These are phyloP conservation scores for Leishmania braziliensis DNA, from an alignment of 208 protist species.

Conservation along the genomic window DNA sequence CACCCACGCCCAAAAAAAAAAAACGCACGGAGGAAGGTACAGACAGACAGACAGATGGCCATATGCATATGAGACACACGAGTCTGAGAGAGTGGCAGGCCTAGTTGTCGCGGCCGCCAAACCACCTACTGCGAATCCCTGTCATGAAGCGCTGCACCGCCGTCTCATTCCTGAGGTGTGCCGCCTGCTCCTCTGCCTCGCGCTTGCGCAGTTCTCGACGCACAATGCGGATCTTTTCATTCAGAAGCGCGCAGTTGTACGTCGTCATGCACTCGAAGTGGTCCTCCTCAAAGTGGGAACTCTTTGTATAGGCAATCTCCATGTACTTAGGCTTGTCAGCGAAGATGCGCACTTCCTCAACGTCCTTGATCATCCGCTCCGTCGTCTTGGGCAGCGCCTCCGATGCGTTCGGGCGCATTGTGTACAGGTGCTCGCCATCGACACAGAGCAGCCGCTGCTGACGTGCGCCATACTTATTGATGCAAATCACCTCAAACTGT, in stretches of 20 bases:
- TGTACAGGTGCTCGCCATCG: slow-evolving; percentile 86
- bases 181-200: slow-evolving; percentile 45
- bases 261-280: slow-evolving; percentile 85
- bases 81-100: not conserved
- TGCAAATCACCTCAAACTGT: slow-evolving; percentile 87
- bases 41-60: not conserved
- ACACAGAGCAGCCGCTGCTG: slow-evolving; percentile 84
- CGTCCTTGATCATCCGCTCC: slow-evolving; percentile 74
- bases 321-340: slow-evolving; percentile 81
- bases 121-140: slow-evolving; percentile 32
- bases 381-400: slow-evolving; percentile 52
- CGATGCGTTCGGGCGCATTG: slow-evolving; percentile 62
- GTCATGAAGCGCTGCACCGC: slow-evolving; percentile 38
- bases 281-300: slow-evolving; percentile 74
- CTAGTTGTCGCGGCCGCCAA: slow-evolving; percentile 21
- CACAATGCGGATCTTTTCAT: slow-evolving; percentile 82
- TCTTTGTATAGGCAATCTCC: slow-evolving; percentile 75
- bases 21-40: not conserved
- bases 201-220: slow-evolving; percentile 76
- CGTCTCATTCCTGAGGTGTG: slow-evolving; percentile 28
- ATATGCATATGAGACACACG: not conserved
- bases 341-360: slow-evolving; percentile 70
- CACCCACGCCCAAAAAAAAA: not conserved
- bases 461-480: slow-evolving; percentile 75
- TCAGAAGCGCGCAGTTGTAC: slow-evolving; percentile 82